Percentiles rank a stretch among this genome's conserved stretches.
These are phyloP conservation scores for Capillidium rhysosporum DNA, from an alignment of 371 early-diverging fungal genomes.

Conservation along the genomic window DNA sequence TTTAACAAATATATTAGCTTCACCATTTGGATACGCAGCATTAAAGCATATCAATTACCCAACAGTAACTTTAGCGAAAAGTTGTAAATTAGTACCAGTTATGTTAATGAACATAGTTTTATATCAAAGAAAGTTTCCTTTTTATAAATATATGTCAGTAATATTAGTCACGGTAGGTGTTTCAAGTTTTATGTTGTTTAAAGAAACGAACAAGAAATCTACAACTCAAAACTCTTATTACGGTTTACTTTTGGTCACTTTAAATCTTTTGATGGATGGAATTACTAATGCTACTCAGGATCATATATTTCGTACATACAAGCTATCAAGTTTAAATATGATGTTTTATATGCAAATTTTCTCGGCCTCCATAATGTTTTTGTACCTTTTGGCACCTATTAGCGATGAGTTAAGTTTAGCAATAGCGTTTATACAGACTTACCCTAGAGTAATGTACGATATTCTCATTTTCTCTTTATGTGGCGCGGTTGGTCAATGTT, in stretches of 20 bases:
- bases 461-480: conserved; percentile 71
- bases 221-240: conserved; percentile 27
- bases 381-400: conserved; percentile 49
- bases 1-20: conserved; percentile 48
- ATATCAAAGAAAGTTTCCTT: conserved; percentile 62
- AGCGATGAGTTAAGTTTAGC: conserved; percentile 59
- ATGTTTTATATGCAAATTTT: conserved; percentile 94
- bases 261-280: conserved; percentile 84
- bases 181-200: conserved; percentile 78
- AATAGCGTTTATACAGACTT: conserved; percentile 41
- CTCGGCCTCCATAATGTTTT: conserved; percentile 40
- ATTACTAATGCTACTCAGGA: conserved; percentile 96
- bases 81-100: conserved; percentile 94
- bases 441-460: conserved; percentile 64
- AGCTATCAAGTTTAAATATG: conserved; percentile 76
- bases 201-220: conserved; percentile 15
- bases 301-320: conserved; percentile 61
- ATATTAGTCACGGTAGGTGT: conserved; percentile 74
- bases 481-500: conserved; percentile 93
- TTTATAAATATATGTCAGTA: conserved; percentile 70
- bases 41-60: conserved; percentile 92
- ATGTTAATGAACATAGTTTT: conserved; percentile 85
- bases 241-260: conserved; percentile 62
- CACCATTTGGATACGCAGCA: conserved; percentile 86
- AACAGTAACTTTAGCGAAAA: conserved; percentile 90